Percentiles rank a stretch among this genome's conserved stretches.
Evolutionary conservation across 352 stramenopile species (phyloP).

Genomic region (Globisporangium paddicum): DNA sequence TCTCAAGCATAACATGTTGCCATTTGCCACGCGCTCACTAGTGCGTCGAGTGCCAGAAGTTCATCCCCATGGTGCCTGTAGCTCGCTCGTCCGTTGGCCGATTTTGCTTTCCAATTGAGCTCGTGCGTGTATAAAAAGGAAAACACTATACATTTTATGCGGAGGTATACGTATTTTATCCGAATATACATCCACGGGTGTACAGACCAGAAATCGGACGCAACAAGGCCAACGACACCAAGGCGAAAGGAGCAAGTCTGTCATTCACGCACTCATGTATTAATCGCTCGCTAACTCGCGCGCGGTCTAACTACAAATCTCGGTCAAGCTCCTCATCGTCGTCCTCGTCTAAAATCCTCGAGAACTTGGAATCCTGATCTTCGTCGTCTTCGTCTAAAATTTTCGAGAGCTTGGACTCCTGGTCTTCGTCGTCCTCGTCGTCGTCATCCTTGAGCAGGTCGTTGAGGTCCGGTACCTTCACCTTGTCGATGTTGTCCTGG

Average conservation of each 20-base stretch:
- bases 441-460: conserved; percentile 84
- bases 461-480: conserved; percentile 88
- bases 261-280: conserved; percentile 2
- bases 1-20: not conserved
- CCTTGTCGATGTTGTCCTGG: conserved; percentile 97
- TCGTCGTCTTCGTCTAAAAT: conserved; percentile 74
- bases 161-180: not conserved
- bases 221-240: not conserved
- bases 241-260: not conserved
- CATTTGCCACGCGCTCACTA: conserved; percentile 50
- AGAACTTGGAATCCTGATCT: conserved; percentile 69
- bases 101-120: not conserved
- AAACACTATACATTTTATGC: not conserved
- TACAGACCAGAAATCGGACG: too few species aligned
- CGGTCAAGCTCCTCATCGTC: conserved; percentile 46
- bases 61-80: conserved; percentile 64
- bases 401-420: conserved; percentile 71
- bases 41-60: conserved; percentile 90
- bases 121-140: not conserved
- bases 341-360: conserved; percentile 69
- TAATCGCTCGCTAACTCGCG: not conserved
- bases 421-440: conserved; percentile 60
- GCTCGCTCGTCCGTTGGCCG: not conserved
- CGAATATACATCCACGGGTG: not conserved
- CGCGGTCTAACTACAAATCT: conserved; percentile 47